Evolutionary conservation across 257 asterid species (phyloP).

Genomic region (Ilex aquifolium): DNA sequence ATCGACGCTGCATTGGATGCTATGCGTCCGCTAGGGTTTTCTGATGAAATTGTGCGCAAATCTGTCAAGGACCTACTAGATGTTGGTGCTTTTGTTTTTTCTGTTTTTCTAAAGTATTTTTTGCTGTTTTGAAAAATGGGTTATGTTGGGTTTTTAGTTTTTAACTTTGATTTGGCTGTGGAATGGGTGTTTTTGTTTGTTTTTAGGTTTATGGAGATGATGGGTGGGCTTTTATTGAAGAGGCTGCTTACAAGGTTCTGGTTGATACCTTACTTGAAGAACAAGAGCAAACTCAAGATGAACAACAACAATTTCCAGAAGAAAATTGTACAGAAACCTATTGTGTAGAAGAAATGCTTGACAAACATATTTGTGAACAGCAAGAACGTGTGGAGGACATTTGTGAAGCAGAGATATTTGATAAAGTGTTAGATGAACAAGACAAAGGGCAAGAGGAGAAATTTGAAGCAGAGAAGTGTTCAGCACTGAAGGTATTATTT

Average conservation of each 20-base stretch:
- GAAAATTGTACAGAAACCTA: neutral
- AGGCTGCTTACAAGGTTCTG: neutral
- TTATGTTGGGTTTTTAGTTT: no score
- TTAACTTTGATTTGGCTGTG: no score
- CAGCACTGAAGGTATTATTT: neutral
- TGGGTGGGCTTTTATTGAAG: neutral
- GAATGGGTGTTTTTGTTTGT: neutral
- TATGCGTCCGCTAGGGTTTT: no score
- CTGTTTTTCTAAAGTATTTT: no score
- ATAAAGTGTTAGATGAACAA: neutral
- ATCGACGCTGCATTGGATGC: no score
- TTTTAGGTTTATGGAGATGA: slow-evolving; percentile 1
- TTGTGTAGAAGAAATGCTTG: neutral
- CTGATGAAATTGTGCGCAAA: no score
- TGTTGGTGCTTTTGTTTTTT: no score
- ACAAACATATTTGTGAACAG: neutral
- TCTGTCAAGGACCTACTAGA: no score
- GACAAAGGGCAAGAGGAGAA: neutral
- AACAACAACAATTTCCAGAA: neutral
- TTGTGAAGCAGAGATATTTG: neutral
- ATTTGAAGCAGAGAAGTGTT: no score
- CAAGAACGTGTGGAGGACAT: neutral
- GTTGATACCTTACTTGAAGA: neutral
- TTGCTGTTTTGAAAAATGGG: no score
- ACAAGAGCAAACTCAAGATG: neutral